A percentile compares a stretch with the other conserved stretches of the same genome.
Evolutionary conservation across 208 protist species (phyloP).

Genomic region (Trypanosoma scelopori): DNA sequence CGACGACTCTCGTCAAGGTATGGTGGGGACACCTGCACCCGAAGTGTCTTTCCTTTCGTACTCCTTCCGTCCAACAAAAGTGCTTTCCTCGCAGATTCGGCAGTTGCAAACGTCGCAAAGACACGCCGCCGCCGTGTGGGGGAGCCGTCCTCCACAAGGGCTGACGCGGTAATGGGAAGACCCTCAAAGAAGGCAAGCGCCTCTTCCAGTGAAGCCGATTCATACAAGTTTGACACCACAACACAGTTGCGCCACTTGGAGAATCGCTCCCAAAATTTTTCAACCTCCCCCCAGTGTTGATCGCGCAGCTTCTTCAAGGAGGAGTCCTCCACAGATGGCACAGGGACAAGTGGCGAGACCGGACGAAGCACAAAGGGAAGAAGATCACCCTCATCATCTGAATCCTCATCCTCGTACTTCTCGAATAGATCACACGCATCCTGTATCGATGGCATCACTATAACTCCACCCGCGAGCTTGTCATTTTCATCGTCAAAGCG

Average conservation of each 20-base stretch:
- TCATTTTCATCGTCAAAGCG: slow-evolving; percentile 71
- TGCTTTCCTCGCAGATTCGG: slow-evolving; percentile 47
- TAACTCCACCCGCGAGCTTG: slow-evolving; percentile 62
- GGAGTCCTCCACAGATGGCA: slow-evolving; percentile 81
- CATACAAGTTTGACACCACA: slow-evolving; percentile 79
- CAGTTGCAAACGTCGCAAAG: slow-evolving; percentile 70
- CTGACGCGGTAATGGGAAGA: slow-evolving; percentile 38
- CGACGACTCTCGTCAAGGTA: slow-evolving; percentile 66
- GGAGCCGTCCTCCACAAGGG: slow-evolving; percentile 65
- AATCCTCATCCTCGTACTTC: slow-evolving; percentile 89
- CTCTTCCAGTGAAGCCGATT: slow-evolving; percentile 60
- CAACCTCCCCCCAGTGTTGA: slow-evolving; percentile 69
- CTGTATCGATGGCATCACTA: slow-evolving; percentile 78
- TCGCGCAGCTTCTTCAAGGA: slow-evolving; percentile 68
- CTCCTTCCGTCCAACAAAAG: slow-evolving; percentile 80
- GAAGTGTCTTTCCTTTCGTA: slow-evolving; percentile 74
- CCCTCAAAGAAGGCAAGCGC: slow-evolving; percentile 55
- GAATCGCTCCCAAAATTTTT: slow-evolving; percentile 74
- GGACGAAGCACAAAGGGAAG: slow-evolving; percentile 83
- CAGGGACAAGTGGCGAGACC: slow-evolving; percentile 57
- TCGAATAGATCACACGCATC: slow-evolving; percentile 84
- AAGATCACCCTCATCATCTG: slow-evolving; percentile 78
- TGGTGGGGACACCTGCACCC: slow-evolving; percentile 82
- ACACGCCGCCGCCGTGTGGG: slow-evolving; percentile 57
- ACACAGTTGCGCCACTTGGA: slow-evolving; percentile 65